Conservation (phyloP, 768 basidiomycete genomes). For the Tylopilus sp. region DNA sequence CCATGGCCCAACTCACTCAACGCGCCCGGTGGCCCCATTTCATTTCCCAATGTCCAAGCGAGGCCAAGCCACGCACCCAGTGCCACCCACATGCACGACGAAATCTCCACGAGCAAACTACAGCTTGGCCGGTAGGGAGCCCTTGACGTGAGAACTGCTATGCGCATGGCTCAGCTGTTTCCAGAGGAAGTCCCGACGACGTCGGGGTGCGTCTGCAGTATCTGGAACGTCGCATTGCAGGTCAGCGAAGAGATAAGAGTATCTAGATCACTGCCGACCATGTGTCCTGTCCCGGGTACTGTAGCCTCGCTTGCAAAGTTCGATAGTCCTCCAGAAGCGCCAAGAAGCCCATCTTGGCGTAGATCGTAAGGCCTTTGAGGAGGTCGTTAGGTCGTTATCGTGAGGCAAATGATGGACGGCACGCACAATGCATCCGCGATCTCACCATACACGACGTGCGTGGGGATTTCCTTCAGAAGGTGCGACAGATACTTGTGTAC, state of each 20-base stretch:
- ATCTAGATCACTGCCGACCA: no score
- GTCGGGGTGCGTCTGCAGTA: background rate
- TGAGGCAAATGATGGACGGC: no score
- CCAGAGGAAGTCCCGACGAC: background rate
- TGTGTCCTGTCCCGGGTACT: background rate
- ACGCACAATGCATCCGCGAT: background rate
- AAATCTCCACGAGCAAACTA: no score
- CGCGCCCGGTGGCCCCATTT: background rate
- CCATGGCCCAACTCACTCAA: no score
- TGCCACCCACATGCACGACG: background rate
- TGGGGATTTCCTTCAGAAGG: background rate
- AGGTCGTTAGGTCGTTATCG: background rate
- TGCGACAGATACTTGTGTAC: background rate
- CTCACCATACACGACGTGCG: background rate
- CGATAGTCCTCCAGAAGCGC: background rate
- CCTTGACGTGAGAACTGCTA: background rate
- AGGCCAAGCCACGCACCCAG: background rate
- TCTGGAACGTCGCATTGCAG: background rate
- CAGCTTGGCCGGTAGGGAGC: background rate
- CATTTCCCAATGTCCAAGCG: background rate
- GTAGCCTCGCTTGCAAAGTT: background rate
- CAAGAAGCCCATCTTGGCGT: background rate
- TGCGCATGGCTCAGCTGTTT: background rate
- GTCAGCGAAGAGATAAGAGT: background rate
- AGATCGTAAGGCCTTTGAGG: background rate